Percentiles rank a stretch among this genome's conserved stretches.
phyloP scores from a whole-genome alignment of 1,284 basidiomycete species.

The Ustilago shanxiensis region DNA sequence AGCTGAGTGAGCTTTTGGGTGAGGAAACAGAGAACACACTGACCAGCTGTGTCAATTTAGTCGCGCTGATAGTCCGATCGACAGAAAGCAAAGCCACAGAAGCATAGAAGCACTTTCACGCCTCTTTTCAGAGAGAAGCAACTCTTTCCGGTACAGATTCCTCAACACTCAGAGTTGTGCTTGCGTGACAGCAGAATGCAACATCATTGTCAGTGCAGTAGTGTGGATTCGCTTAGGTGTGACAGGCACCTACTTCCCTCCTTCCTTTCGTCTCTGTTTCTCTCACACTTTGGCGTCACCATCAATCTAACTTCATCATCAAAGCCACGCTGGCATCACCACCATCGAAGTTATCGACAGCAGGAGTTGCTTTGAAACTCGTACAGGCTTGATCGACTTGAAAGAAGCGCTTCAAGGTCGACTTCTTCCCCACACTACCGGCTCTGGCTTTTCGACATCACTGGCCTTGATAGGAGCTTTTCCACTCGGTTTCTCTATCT shows the following conservation, averaged over 20 bases:
- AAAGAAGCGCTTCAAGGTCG: too few species aligned
- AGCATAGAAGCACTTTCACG: too few species aligned
- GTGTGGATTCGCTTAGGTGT: not conserved
- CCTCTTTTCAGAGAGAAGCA: conserved; percentile 12
- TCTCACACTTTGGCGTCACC: not conserved
- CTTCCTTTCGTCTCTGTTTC: not conserved
- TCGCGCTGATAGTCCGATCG: conserved; percentile 13
- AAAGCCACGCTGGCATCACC: too few species aligned
- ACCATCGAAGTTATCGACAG: not conserved
- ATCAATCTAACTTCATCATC: not conserved
- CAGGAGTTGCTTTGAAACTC: not conserved
- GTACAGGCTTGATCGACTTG: too few species aligned
- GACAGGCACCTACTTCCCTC: not conserved
- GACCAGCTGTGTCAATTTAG: not conserved
- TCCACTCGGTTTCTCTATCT: too few species aligned
- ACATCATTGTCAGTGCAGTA: not conserved
- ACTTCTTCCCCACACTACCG: too few species aligned
- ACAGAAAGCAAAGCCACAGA: conserved; percentile 7
- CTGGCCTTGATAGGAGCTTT: too few species aligned
- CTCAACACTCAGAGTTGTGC: not conserved
- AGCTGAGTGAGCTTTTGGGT: not conserved
- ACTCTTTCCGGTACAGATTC: not conserved
- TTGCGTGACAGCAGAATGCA: not conserved
- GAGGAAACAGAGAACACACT: conserved; percentile 1
- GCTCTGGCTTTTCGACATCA: too few species aligned